These are phyloP conservation scores for Citrus trifoliata DNA, from an alignment of 345 rosid species.

Conservation along the genomic window DNA sequence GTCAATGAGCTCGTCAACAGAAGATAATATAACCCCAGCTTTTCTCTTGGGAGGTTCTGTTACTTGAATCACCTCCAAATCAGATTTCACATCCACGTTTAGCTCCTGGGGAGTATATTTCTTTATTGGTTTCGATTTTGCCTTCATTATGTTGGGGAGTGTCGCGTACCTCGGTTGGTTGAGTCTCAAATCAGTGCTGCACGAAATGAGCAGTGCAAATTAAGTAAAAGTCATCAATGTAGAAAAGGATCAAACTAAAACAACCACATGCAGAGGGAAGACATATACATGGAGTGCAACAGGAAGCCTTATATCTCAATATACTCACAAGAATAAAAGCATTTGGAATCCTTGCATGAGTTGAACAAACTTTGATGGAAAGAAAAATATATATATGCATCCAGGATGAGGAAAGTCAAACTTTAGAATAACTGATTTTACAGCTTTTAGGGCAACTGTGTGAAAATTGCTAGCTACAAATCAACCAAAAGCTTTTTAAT, in stretches of 20 bases:
- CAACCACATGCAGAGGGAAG: neutral
- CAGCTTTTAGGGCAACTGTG: too few relatives aligned
- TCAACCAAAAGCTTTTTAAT: too few relatives aligned
- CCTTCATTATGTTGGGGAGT: slow-evolving; percentile 95
- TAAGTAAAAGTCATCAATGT: neutral
- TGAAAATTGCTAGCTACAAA: too few relatives aligned
- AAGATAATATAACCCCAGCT: slow-evolving; percentile 63
- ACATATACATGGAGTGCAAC: neutral
- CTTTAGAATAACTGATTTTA: too few relatives aligned
- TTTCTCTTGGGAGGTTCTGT: slow-evolving; percentile 79
- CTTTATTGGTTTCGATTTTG: slow-evolving; percentile 78
- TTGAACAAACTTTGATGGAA: neutral
- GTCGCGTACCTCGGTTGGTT: slow-evolving; percentile 96
- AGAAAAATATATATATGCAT: neutral
- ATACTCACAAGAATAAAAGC: neutral
- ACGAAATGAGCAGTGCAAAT: neutral
- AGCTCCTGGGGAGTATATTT: slow-evolving; percentile 64
- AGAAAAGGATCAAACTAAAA: neutral
- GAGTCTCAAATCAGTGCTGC: slow-evolving; percentile 88
- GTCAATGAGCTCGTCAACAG: slow-evolving; percentile 72
- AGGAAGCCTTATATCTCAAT: neutral
- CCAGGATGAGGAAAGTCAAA: neutral
- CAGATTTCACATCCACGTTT: slow-evolving; percentile 56
- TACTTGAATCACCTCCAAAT: slow-evolving; percentile 66
- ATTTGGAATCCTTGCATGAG: neutral